Conservation (phyloP, 345 rosid genomes). For the Euphorbia peplus region DNA sequence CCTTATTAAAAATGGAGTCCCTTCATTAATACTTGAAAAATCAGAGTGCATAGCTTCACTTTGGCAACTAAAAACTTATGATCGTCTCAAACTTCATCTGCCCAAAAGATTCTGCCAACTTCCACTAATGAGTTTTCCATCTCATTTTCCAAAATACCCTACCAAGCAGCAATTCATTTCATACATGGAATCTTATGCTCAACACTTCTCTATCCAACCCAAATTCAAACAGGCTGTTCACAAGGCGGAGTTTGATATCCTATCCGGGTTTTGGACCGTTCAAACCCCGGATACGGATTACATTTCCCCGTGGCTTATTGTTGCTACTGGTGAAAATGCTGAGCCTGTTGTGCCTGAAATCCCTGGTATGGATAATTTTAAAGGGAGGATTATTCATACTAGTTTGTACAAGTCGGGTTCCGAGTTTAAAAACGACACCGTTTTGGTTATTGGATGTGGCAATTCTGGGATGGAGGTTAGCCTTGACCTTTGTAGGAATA, state of each 20-base stretch:
- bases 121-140: conserved; percentile 67
- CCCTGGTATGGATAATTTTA: conserved; percentile 42
- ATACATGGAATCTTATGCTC: conserved; percentile 67
- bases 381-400: conserved; percentile 49
- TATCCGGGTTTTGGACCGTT: conserved; percentile 56
- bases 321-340: conserved; percentile 80
- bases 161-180: conserved; percentile 63
- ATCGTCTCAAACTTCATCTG: conserved; percentile 85
- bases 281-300: conserved; percentile 52
- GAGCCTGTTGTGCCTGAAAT: conserved; percentile 49
- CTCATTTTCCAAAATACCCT: conserved; percentile 71
- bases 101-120: conserved; percentile 83
- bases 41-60: conserved; percentile 73
- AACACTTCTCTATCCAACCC: conserved; percentile 60
- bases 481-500: conserved; percentile 53
- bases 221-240: conserved; percentile 57
- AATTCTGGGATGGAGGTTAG: conserved; percentile 77
- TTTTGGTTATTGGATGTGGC: conserved; percentile 78
- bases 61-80: conserved; percentile 75
- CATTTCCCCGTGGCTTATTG: conserved; percentile 54
- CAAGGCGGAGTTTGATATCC: conserved; percentile 50
- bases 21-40: conserved; percentile 72
- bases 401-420: conserved; percentile 57
- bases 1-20: conserved; percentile 52
- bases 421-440: conserved; percentile 41